Evolutionary conservation across 179 eudicot genomes (phyloP).

Genomic region (Drosera spatulata): DNA sequence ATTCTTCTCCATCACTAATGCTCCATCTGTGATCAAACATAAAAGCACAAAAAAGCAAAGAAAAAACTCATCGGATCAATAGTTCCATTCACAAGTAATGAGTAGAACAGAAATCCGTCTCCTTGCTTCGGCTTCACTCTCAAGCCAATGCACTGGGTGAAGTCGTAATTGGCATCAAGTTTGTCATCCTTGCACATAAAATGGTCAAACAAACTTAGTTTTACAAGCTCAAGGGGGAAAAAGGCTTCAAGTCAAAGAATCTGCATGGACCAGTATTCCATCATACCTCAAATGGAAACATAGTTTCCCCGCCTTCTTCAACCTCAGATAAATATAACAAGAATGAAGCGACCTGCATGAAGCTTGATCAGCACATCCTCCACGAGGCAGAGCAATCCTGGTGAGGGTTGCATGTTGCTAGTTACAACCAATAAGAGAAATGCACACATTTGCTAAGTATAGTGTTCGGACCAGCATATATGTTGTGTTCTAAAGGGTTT

Average conservation of each 20-base stretch:
- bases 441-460: not conserved
- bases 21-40: too few species aligned
- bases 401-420: not conserved
- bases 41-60: too few species aligned
- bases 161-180: conserved; percentile 53
- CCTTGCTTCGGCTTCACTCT: conserved; percentile 81
- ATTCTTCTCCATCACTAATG: too few species aligned
- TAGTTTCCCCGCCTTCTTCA: conserved; percentile 93
- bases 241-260: too few species aligned
- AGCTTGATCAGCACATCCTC: conserved; percentile 1
- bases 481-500: too few species aligned
- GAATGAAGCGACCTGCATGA: conserved; percentile 72
- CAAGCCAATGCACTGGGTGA: conserved; percentile 56
- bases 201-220: not conserved
- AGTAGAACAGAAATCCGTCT: conserved; percentile 78
- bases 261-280: not conserved
- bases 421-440: not conserved
- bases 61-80: conserved; percentile 62
- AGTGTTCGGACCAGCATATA: too few species aligned
- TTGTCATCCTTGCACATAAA: conserved; percentile 47
- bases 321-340: conserved; percentile 82
- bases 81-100: conserved; percentile 66
- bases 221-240: too few species aligned
- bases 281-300: conserved; percentile 85
- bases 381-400: not conserved